phyloP scores from a whole-genome alignment of 2,329 filamentous ascomycete genomes.

The Aspergillus sp. region DNA sequence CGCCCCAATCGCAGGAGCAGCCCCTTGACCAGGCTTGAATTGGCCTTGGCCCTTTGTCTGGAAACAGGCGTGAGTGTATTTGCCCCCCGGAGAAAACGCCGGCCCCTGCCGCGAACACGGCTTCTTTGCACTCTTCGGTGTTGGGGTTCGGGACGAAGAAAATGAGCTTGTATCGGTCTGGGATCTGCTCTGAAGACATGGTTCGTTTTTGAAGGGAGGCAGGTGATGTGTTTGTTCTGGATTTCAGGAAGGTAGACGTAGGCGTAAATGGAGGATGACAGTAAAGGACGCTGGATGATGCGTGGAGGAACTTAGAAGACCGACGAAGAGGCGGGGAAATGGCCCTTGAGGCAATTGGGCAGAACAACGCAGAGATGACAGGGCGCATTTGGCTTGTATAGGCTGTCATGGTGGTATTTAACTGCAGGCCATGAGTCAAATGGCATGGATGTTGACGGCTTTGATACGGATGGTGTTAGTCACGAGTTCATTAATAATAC shows the following conservation, averaged over 20 bases:
- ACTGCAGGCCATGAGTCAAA: too few relatives aligned
- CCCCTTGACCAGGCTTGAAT: constrained; percentile 35
- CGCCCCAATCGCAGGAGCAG: constrained; percentile 37
- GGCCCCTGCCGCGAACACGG: constrained; percentile 38
- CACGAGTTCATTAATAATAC: too few relatives aligned
- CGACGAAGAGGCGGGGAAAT: background rate
- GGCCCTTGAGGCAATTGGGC: background rate
- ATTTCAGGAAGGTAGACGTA: background rate
- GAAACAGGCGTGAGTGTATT: constrained; percentile 38
- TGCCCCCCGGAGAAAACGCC: constrained; percentile 37
- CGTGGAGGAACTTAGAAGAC: background rate
- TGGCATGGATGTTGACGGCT: too few relatives aligned
- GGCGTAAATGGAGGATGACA: background rate
- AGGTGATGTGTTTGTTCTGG: background rate
- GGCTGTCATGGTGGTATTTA: background rate
- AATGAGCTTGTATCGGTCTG: constrained; percentile 38
- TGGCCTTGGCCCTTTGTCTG: constrained; percentile 37
- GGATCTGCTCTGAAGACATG: constrained; percentile 18
- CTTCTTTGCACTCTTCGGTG: constrained; percentile 36
- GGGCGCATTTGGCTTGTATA: background rate
- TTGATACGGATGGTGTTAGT: too few relatives aligned
- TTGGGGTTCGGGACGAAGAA: constrained; percentile 40
- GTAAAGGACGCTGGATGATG: background rate
- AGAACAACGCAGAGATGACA: background rate
- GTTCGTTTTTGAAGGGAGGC: constrained; percentile 3